Percentiles rank a stretch among this genome's conserved stretches.
Evolutionary conservation across 345 rosid species (phyloP).

Genomic region (Eucalyptus sp.): DNA sequence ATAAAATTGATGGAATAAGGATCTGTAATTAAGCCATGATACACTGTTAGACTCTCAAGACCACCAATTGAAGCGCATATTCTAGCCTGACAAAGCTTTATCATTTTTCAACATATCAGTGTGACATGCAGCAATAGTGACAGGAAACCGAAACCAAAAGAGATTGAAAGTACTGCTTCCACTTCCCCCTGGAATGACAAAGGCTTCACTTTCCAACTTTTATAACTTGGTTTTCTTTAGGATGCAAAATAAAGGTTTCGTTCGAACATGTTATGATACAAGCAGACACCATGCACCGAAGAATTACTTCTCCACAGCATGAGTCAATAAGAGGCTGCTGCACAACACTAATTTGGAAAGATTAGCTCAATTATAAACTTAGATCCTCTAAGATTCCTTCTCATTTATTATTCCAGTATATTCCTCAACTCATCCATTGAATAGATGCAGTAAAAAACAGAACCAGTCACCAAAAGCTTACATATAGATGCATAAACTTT

Average conservation of each 20-base stretch:
- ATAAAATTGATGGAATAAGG: constrained; percentile 27
- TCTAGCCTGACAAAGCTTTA: not conserved
- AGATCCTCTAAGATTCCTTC: not conserved
- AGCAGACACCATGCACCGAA: not conserved
- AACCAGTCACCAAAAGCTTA: not conserved
- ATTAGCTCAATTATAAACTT: not conserved
- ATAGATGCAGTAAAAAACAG: not conserved
- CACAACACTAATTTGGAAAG: not conserved
- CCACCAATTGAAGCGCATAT: not conserved
- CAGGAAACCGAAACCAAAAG: not conserved
- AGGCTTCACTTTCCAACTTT: not conserved
- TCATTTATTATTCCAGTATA: not conserved
- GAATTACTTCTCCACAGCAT: not conserved
- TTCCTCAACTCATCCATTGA: not conserved
- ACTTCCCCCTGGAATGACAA: not conserved
- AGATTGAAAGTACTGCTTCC: not conserved
- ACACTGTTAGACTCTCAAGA: not conserved
- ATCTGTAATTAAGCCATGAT: constrained; percentile 15
- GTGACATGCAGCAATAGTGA: not conserved
- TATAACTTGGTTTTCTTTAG: not conserved
- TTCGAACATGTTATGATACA: not conserved
- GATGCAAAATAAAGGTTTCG: not conserved
- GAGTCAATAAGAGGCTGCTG: not conserved
- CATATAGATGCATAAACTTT: not conserved
- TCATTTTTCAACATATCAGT: not conserved